phyloP scores from a whole-genome alignment of 2,329 filamentous ascomycete genomes.

The Aspergillus novoparasiticus region DNA sequence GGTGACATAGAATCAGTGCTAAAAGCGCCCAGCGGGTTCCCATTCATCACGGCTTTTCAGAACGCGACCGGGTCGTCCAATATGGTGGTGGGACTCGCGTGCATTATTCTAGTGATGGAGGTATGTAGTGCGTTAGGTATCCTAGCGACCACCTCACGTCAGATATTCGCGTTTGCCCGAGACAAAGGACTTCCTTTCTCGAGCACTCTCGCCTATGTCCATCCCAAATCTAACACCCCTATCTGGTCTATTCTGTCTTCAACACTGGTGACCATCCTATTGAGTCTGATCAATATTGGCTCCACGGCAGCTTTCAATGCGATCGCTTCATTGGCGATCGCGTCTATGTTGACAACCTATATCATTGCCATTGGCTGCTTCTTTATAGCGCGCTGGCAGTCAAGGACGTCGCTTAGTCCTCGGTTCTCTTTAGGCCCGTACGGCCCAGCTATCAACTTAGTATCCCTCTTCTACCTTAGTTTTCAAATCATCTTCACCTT shows the following conservation, averaged over 20 bases:
- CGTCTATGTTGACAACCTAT: conserved; percentile 56
- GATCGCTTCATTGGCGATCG: conserved; percentile 54
- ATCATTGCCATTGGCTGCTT: conserved; percentile 42
- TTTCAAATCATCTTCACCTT: conserved; percentile 35
- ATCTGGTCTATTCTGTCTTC: conserved; percentile 40
- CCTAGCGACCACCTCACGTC: conserved; percentile 33
- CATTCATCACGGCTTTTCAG: conserved; percentile 40
- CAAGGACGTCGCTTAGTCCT: neutral
- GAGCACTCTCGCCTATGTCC: conserved; percentile 30
- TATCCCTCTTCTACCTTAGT: conserved; percentile 13
- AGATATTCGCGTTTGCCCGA: conserved; percentile 47
- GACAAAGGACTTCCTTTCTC: conserved; percentile 43
- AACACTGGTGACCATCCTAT: conserved; percentile 34
- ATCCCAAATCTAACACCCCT: conserved; percentile 43
- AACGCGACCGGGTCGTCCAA: neutral
- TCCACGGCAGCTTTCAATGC: conserved; percentile 56
- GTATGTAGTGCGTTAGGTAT: conserved; percentile 28
- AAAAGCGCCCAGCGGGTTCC: conserved; percentile 46
- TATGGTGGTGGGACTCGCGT: neutral
- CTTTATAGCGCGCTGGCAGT: conserved; percentile 10
- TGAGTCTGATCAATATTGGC: conserved; percentile 54
- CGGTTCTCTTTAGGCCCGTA: neutral
- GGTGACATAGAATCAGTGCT: conserved; percentile 43
- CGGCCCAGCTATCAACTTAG: neutral
- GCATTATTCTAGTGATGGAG: neutral